phyloP scores from a whole-genome alignment of 2,329 filamentous ascomycete genomes.

The Chalaropsis ovoidea region DNA sequence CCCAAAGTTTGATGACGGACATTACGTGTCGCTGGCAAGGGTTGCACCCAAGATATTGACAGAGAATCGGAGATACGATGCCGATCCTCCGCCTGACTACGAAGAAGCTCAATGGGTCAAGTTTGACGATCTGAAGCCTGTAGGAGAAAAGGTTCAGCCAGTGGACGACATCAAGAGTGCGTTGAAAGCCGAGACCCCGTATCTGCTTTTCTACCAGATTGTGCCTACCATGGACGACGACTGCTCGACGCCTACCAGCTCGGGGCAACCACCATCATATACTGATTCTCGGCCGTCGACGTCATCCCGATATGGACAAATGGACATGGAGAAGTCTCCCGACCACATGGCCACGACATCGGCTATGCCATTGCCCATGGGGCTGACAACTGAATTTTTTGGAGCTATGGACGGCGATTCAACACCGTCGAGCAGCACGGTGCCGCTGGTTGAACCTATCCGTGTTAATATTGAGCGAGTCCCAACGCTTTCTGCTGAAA shows the following conservation, averaged over 20 bases:
- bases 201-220: constrained; percentile 91
- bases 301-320: neutral
- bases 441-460: neutral
- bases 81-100: constrained; percentile 53
- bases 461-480: constrained; percentile 20
- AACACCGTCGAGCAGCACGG: neutral
- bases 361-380: neutral
- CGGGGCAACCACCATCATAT: constrained; percentile 50
- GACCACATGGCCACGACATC: neutral
- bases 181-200: constrained; percentile 78
- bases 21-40: constrained; percentile 80
- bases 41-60: constrained; percentile 55
- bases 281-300: constrained; percentile 39
- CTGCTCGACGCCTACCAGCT: constrained; percentile 39
- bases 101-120: constrained; percentile 73
- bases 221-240: constrained; percentile 69
- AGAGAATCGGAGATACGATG: constrained; percentile 47
- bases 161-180: constrained; percentile 70
- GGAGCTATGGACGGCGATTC: neutral
- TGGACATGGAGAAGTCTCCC: neutral
- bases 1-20: constrained; percentile 53
- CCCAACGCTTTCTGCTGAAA: constrained; percentile 20
- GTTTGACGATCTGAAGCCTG: constrained; percentile 69
- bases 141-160: constrained; percentile 57
- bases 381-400: neutral